A percentile compares a stretch with the other conserved stretches of the same genome.
phyloP scores from a whole-genome alignment of 768 basidiomycete species.

The Lentinula aciculospora region DNA sequence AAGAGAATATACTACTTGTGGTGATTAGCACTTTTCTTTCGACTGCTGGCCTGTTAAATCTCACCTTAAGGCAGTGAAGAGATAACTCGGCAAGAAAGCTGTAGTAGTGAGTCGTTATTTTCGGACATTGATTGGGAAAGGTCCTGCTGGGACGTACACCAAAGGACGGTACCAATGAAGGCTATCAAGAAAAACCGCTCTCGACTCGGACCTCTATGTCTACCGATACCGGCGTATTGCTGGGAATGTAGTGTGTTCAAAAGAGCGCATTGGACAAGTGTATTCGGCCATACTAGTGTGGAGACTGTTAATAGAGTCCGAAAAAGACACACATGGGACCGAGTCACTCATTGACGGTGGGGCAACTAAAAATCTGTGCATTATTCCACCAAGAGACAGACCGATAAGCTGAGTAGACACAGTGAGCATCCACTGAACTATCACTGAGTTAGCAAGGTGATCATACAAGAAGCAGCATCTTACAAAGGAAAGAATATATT shows the following conservation, averaged over 20 bases:
- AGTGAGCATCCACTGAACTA: slow-evolving; percentile 69
- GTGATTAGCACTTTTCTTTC: background rate
- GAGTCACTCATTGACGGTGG: slow-evolving; percentile 43
- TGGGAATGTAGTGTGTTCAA: slow-evolving; percentile 77
- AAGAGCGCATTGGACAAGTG: slow-evolving; percentile 62
- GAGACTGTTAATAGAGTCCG: background rate
- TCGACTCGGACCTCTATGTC: slow-evolving; percentile 55
- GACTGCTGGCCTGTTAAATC: background rate
- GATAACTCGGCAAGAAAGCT: slow-evolving; percentile 9
- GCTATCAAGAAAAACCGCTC: slow-evolving; percentile 66
- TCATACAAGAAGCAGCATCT: slow-evolving; percentile 14
- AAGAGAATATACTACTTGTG: slow-evolving; percentile 36
- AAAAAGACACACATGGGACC: background rate
- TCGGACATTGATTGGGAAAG: background rate
- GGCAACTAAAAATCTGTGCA: slow-evolving; percentile 65
- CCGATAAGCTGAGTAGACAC: slow-evolving; percentile 68
- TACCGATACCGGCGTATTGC: slow-evolving; percentile 57
- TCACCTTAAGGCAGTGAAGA: slow-evolving; percentile 46
- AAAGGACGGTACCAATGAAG: slow-evolving; percentile 48
- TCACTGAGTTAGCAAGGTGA: slow-evolving; percentile 8
- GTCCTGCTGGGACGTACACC: slow-evolving; percentile 38
- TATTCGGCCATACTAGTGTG: slow-evolving; percentile 61
- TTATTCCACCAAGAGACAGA: slow-evolving; percentile 71
- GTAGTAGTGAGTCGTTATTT: background rate
- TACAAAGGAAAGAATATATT: slow-evolving; percentile 53